A percentile compares a stretch with the other conserved stretches of the same genome.
phyloP scores from a whole-genome alignment of 2,329 filamentous ascomycete species.

The Aulographum hederae region DNA sequence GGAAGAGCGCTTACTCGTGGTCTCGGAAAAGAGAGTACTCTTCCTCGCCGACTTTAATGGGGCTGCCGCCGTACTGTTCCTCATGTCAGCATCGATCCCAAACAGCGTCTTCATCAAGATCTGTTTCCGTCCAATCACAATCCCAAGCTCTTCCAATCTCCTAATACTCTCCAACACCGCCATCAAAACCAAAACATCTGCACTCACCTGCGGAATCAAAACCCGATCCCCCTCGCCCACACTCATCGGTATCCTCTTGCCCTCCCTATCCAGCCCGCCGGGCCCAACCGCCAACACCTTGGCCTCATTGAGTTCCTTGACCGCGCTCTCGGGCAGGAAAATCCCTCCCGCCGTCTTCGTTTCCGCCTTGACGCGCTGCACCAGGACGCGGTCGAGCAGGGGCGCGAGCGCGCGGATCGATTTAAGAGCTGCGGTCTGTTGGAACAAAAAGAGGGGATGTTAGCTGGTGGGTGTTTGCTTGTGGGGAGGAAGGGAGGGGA shows the following conservation, averaged over 20 bases:
- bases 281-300: slow-evolving; percentile 92
- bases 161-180: not conserved
- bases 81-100: too few species aligned
- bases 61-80: slow-evolving; percentile 90
- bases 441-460: slow-evolving; percentile 12
- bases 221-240: slow-evolving; percentile 78
- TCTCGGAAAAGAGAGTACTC: slow-evolving; percentile 94
- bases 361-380: slow-evolving; percentile 96
- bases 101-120: not conserved
- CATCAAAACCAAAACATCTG: too few species aligned
- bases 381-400: slow-evolving; percentile 92
- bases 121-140: not conserved
- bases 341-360: slow-evolving; percentile 91
- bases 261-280: slow-evolving; percentile 70
- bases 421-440: slow-evolving; percentile 48
- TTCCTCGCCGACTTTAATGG: slow-evolving; percentile 93
- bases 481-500: too few species aligned
- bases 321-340: slow-evolving; percentile 89
- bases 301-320: slow-evolving; percentile 97
- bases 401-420: slow-evolving; percentile 90
- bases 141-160: not conserved
- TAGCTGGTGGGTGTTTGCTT: slow-evolving; percentile 1
- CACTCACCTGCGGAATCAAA: slow-evolving; percentile 83
- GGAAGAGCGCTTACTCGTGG: slow-evolving; percentile 60
- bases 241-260: slow-evolving; percentile 70